Conservation (phyloP, 2,329 filamentous ascomycete genomes). For the Metarhizium anisopliae region DNA sequence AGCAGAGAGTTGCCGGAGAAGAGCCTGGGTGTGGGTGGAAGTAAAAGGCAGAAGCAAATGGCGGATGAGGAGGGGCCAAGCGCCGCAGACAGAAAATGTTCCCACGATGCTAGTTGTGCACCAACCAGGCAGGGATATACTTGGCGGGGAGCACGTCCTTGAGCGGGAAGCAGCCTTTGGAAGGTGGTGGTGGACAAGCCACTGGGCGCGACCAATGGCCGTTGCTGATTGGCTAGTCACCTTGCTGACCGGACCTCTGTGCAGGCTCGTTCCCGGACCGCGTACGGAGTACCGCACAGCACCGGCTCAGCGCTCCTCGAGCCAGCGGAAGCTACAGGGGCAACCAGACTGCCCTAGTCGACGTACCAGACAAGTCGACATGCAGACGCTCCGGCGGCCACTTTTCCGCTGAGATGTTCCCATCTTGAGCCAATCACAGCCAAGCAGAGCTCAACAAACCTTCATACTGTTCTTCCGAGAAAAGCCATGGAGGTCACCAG, state of each 20-base stretch:
- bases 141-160: background rate
- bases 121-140: too few species aligned
- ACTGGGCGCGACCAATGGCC: conserved; percentile 12
- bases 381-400: too few species aligned
- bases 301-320: too few species aligned
- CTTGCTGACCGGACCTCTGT: background rate
- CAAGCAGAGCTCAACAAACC: too few species aligned
- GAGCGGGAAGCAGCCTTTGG: conserved; percentile 8
- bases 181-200: background rate
- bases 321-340: background rate
- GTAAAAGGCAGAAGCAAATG: conserved; percentile 9
- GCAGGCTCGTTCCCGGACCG: too few species aligned
- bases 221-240: conserved; percentile 1
- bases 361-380: too few species aligned
- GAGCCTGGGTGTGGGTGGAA: conserved; percentile 5
- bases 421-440: too few species aligned
- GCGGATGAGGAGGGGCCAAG: conserved; percentile 13
- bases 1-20: conserved; percentile 6
- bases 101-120: conserved; percentile 12
- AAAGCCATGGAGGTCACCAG: too few species aligned
- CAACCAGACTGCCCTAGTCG: too few species aligned
- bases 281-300: too few species aligned
- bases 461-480: too few species aligned
- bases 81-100: conserved; percentile 23
- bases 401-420: too few species aligned